Percentiles rank a stretch among this genome's conserved stretches.
phyloP scores from a whole-genome alignment of 768 basidiomycete genomes.

The Coprinopsis marcescibilis region DNA sequence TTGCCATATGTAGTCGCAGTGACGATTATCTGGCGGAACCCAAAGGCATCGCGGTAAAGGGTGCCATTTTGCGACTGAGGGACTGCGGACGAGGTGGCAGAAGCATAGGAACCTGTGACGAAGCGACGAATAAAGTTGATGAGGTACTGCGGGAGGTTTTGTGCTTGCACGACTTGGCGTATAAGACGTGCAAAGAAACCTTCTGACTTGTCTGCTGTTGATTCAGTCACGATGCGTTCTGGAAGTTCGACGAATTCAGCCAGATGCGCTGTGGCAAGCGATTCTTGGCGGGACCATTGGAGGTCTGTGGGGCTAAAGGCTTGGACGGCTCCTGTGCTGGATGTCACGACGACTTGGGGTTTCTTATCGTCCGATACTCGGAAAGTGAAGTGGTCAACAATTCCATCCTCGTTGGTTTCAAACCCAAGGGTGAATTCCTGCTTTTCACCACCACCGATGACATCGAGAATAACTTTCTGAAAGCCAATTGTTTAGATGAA shows the following conservation, averaged over 20 bases:
- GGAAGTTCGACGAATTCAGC: constrained; percentile 78
- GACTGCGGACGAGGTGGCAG: constrained; percentile 33
- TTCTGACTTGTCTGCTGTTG: constrained; percentile 39
- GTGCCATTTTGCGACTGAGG: constrained; percentile 27
- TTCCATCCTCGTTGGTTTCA: constrained; percentile 11
- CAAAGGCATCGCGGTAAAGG: constrained; percentile 71
- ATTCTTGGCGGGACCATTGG: constrained; percentile 80
- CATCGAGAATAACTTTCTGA: constrained; percentile 47
- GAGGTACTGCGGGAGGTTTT: constrained; percentile 69
- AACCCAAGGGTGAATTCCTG: constrained; percentile 5
- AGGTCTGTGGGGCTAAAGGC: constrained; percentile 33
- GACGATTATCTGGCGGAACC: constrained; percentile 81
- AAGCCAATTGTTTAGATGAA: constrained; percentile 3
- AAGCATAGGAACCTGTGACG: constrained; percentile 59
- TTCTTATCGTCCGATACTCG: background rate
- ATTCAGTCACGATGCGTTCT: constrained; percentile 37
- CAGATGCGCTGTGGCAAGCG: constrained; percentile 54
- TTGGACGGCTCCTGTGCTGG: constrained; percentile 55
- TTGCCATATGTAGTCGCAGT: constrained; percentile 68
- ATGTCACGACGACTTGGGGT: constrained; percentile 71
- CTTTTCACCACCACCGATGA: constrained; percentile 1
- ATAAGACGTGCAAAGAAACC: constrained; percentile 42
- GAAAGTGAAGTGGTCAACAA: constrained; percentile 10
- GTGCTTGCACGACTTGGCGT: constrained; percentile 55
- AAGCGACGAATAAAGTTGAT: constrained; percentile 66